Percentiles rank a stretch among this genome's conserved stretches.
These are phyloP conservation scores for Trametes cingulata DNA, from an alignment of 768 basidiomycete species.

Conservation along the genomic window DNA sequence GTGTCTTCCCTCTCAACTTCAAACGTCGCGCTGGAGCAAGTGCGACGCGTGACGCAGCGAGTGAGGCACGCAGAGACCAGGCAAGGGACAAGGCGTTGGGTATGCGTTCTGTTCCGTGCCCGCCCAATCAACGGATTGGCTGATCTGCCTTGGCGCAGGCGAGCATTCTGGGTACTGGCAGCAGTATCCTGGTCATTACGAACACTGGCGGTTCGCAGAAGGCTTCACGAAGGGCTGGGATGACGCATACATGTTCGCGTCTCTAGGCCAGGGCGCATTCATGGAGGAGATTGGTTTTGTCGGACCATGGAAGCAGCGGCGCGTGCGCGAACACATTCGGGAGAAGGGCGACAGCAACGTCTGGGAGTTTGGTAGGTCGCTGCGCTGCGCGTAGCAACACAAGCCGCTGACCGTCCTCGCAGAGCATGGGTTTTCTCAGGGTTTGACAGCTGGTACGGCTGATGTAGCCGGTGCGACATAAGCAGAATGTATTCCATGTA, in stretches of 20 bases:
- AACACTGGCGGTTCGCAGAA: conserved; percentile 66
- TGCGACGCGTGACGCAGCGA: conserved; percentile 35
- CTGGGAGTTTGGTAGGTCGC: conserved; percentile 64
- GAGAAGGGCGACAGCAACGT: conserved; percentile 42
- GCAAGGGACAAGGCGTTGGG: conserved; percentile 32
- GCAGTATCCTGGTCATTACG: conserved; percentile 54
- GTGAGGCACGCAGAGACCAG: conserved; percentile 36
- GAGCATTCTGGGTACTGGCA: conserved; percentile 52
- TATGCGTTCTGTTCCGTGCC: conserved; percentile 14
- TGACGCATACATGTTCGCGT: conserved; percentile 56
- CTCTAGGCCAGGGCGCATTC: conserved; percentile 4
- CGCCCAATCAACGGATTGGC: too few relatives aligned
- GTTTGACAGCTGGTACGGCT: conserved; percentile 17
- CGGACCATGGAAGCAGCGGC: conserved; percentile 47
- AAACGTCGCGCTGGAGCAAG: conserved; percentile 12
- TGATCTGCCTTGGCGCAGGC: too few relatives aligned
- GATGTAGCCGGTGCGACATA: neutral
- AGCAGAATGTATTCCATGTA: too few relatives aligned
- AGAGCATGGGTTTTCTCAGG: conserved; percentile 70
- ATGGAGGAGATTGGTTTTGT: neutral
- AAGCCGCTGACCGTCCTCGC: neutral
- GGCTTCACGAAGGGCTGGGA: conserved; percentile 76
- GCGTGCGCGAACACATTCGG: conserved; percentile 45
- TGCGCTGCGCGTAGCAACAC: neutral
- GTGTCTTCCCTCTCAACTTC: conserved; percentile 53